A percentile compares a stretch with the other conserved stretches of the same genome.
These are phyloP conservation scores for Epichloe elymi DNA, from an alignment of 2,329 filamentous ascomycete species.

Conservation along the genomic window DNA sequence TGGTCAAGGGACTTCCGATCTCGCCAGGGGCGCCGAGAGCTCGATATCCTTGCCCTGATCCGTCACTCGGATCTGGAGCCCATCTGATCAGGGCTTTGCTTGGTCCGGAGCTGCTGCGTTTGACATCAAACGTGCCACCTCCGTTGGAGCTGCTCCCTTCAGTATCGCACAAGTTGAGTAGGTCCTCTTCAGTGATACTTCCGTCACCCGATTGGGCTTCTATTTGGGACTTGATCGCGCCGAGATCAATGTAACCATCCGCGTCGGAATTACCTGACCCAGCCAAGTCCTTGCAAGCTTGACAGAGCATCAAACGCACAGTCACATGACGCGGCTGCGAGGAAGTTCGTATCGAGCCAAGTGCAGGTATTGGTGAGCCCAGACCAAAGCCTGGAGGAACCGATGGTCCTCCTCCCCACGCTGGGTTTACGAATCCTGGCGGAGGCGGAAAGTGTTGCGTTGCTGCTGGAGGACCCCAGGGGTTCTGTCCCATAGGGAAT, in stretches of 20 bases:
- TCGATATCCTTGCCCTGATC: constrained; percentile 26
- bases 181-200: constrained; percentile 42
- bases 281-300: constrained; percentile 56
- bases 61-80: constrained; percentile 37
- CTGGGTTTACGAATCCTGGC: constrained; percentile 31
- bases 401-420: constrained; percentile 24
- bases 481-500: constrained; percentile 24
- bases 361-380: constrained; percentile 16
- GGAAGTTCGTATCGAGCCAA: constrained; percentile 17
- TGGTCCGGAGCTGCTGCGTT: constrained; percentile 30
- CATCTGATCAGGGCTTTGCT: constrained; percentile 37
- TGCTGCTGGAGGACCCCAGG: constrained; percentile 26
- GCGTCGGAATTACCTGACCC: constrained; percentile 25
- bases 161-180: constrained; percentile 79
- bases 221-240: constrained; percentile 51
- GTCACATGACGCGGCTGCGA: constrained; percentile 52
- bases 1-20: constrained; percentile 53
- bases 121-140: constrained; percentile 72
- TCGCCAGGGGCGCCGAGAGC: constrained; percentile 48
- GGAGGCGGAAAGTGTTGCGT: constrained; percentile 27
- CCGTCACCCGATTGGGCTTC: constrained; percentile 37
- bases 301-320: constrained; percentile 62
- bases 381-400: constrained; percentile 22
- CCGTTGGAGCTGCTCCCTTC: constrained; percentile 79
- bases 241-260: constrained; percentile 58